Evolutionary conservation across 2,329 filamentous ascomycete genomes (phyloP), one percentile per base, ranked within the genome.

Genomic region (Neurospora crassa): DNA sequence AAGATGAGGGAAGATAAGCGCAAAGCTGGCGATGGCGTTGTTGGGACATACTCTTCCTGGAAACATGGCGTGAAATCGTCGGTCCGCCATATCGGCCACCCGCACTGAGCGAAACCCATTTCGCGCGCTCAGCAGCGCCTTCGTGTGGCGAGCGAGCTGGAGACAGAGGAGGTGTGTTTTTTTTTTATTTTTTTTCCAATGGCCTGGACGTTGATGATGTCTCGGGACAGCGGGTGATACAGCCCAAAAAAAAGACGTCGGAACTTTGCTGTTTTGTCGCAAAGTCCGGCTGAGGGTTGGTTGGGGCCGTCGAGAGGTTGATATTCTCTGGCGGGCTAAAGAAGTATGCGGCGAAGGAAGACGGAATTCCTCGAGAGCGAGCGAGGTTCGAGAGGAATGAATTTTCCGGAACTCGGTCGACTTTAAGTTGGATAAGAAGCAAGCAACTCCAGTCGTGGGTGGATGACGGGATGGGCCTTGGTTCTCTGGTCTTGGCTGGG

Each of bases 11-110:
- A 70, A 42, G 67, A n/a, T 71, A 53, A 34, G 68, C 59, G 34
- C 67, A 68, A 70, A 74, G 70, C 43, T 16, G 47, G 59, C 20
- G 18, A 40, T 2, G 69, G 34, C 24, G n/a, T 40, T 14, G 67
- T 40, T 14, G 67, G 40, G 37, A 85, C 90, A 79, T 82, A 93
- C 91, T 93, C 89, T 82, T 85, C 83, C 76, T 86, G 86, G 78
- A 91, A 90, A 79, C 89, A 91, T 69, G 82, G 81, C 63, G 84
- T 87, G 76, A 91, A 87, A 81, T 91, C 89, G 80, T 91, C 89
- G 73, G 87, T 80, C 74, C 81, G 83, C 89, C 89, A 91, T 79
- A 89, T 81, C 69, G 87, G 86, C 86, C 84, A 86, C 69, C 82
- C 79, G 78, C 87, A 89, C 73, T 83, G 83, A 78, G 84, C 86